phyloP scores from a whole-genome alignment of 805 yeast species.

The Kazachstania psychrophila region DNA sequence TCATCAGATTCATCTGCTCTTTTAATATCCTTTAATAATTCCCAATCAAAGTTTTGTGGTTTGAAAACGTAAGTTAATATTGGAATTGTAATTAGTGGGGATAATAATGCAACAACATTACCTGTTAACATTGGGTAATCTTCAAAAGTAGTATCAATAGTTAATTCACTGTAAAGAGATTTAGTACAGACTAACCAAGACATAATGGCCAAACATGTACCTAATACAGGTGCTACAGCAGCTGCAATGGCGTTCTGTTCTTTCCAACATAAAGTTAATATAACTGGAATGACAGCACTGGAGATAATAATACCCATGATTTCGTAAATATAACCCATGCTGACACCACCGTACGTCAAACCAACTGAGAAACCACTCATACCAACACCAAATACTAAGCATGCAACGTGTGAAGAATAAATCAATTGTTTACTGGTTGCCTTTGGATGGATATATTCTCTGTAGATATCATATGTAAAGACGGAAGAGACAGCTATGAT shows the following conservation, averaged over 20 bases:
- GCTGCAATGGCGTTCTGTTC: conserved; percentile 65
- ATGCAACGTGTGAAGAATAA: conserved; percentile 56
- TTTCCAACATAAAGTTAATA: conserved; percentile 52
- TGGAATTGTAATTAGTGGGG: conserved; percentile 63
- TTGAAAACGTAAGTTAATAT: conserved; percentile 53
- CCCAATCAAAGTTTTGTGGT: conserved; percentile 70
- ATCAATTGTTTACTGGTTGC: conserved; percentile 72
- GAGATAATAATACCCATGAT: conserved; percentile 86
- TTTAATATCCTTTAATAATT: conserved; percentile 46
- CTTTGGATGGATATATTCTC: conserved; percentile 66
- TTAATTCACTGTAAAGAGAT: conserved; percentile 34
- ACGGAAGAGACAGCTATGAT: conserved; percentile 81
- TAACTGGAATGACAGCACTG: conserved; percentile 74
- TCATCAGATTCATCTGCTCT: conserved; percentile 70
- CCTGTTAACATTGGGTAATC: conserved; percentile 89
- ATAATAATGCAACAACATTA: conserved; percentile 69
- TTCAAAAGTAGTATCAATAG: conserved; percentile 53
- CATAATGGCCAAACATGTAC: conserved; percentile 64
- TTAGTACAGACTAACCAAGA: conserved; percentile 53
- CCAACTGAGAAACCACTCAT: conserved; percentile 85
- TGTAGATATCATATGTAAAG: conserved; percentile 77
- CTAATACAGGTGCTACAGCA: conserved; percentile 64
- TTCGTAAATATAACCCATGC: conserved; percentile 81
- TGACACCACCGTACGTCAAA: conserved; percentile 67
- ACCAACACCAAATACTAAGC: conserved; percentile 46